Evolutionary conservation across 179 eudicot species (phyloP), one percentile per base, ranked within the genome.

Genomic region (Patellifolia procumbens): DNA sequence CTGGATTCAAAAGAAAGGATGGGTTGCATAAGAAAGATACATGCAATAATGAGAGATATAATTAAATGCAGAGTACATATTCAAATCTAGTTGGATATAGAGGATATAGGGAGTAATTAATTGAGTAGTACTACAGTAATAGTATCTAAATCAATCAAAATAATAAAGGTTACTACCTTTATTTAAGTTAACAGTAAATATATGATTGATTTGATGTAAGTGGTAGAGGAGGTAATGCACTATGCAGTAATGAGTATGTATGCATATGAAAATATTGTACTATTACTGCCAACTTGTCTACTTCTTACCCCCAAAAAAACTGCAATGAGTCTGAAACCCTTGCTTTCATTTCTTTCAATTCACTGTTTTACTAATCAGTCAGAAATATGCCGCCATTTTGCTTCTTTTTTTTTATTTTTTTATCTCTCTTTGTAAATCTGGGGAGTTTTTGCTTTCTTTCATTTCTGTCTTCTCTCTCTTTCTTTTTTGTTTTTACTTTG

Each of bases 311-410:
- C 52, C 31, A 2, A 68, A 31, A 66, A 42, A 9, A 31, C 73
- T 66, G 70, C n/a, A 66, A 7, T 15, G 12, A 11, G 13, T 48
- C 5, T 20, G 15, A 59, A 20, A 15, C 4, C 34, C 69, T 59
- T 58, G 62, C 62, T 58, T 45, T 70, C 81, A 70, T 63, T 61
- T 70, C 81, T 77, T 78, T 72, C 56, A 35, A 49, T 20, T 78
- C 77, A 56, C 72, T 61, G 45, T 63, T 49, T 1, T 20, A 34
- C 5, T 60, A 26, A 24, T 28, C 32, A 24, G 68, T 45, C 64
- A 69, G 67, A 64, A 79, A 63, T 75, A 24, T 74, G 86, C 86
- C 86, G 86, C 79, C 86, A 83, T 76, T 67, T 68, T 83, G 78
- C 8, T n/a, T 58, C n/a, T 34, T 70, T 13, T 58, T 37, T 58